Base-by-base conservation (phyloP, 805 yeast species). In the Candida railenensis region DNA sequence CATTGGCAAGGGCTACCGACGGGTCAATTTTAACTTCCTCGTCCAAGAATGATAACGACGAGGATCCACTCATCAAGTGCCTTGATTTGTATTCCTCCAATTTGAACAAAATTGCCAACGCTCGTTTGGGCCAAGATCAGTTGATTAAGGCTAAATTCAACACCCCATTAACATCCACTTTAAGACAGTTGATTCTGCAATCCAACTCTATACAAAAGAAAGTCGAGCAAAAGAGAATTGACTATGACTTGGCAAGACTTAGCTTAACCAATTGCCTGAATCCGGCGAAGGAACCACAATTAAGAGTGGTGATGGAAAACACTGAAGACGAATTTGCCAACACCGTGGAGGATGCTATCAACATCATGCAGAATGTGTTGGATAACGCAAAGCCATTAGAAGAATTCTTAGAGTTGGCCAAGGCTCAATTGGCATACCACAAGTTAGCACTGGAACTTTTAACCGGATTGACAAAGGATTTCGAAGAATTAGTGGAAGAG, bases 261-360 rank as follows among this genome's bases (percentile, higher is more conserved):
- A 66, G 61, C 44, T 66, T 73, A 53, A 59, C 73, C 37, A 62
- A 56, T 48, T 69, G 76, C 56, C 52, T 71, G 7, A 70, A 71
- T 50, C 73, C 77, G 3, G 55, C 67, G 32, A 82, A 82, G 66
- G 85, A 85, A 60, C 89, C 91, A 15, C 82, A 82, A 42, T 77
- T 85, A 49, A 76, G 91, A 57, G 86, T 83, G 42, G 79, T 82
- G 52, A 83, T 89, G 78, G 96, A 89, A 66, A 80, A 83, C 50
- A 82, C 89, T 43, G 96, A 89, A 69, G 96, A 89, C 59, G 91
- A 86, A 59, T 89, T 89, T 64, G 96, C 94, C 40, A 88, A 87
- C 55, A 85, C 91, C 20, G 89, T 89, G 32, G 96, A 89, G 69
- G 94, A 86, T 59, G 94, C 96, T 34, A 89, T 88, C 45, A 72